Evolutionary conservation across 352 stramenopile genomes (phyloP).

Genomic region (Elongisporangium anandrum): DNA sequence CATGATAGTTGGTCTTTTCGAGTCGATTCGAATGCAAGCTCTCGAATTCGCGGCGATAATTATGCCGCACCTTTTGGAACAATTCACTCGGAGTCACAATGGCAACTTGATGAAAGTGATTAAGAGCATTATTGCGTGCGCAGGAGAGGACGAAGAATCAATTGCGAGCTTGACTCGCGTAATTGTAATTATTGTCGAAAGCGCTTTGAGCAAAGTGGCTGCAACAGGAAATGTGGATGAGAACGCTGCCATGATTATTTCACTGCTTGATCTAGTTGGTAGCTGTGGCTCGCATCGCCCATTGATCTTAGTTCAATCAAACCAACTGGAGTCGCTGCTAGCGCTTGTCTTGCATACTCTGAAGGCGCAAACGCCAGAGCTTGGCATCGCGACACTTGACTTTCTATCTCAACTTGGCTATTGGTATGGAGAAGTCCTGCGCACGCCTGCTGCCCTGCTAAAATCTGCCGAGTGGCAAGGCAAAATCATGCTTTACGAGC

Average conservation of each 20-base stretch:
- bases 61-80: conserved; percentile 54
- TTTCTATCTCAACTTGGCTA: conserved; percentile 63
- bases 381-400: conserved; percentile 45
- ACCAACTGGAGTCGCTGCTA: conserved; percentile 61
- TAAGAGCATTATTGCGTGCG: conserved; percentile 60
- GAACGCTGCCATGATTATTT: conserved; percentile 36
- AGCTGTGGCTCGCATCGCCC: conserved; percentile 49
- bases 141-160: conserved; percentile 55
- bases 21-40: conserved; percentile 54
- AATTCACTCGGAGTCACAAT: conserved; percentile 56
- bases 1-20: conserved; percentile 54
- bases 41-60: conserved; percentile 57
- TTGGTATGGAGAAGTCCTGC: conserved; percentile 69
- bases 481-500: conserved; percentile 51
- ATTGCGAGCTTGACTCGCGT: conserved; percentile 60
- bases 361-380: conserved; percentile 62
- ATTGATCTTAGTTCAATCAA: conserved; percentile 60
- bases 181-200: conserved; percentile 54
- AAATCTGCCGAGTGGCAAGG: conserved; percentile 39
- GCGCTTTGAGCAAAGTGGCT: conserved; percentile 50
- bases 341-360: conserved; percentile 55
- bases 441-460: conserved; percentile 45
- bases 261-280: conserved; percentile 57
- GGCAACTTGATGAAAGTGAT: conserved; percentile 65
- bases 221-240: conserved; percentile 44